Evolutionary conservation across 2,329 filamentous ascomycete genomes (phyloP).

Genomic region (Exophiala bonariae): DNA sequence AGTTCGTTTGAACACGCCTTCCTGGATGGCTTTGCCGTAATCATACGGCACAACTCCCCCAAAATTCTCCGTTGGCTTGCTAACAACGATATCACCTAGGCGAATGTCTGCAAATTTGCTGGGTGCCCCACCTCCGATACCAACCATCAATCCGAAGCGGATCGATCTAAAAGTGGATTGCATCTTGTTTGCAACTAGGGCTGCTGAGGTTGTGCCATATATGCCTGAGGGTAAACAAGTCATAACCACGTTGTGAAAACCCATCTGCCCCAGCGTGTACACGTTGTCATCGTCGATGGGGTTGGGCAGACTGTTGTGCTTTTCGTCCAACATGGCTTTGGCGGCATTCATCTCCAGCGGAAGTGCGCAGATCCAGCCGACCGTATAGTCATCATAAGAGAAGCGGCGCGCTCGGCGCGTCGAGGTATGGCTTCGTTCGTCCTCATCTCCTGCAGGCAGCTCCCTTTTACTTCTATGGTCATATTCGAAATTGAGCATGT

Average conservation of each 20-base stretch:
- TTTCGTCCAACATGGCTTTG: constrained; percentile 28
- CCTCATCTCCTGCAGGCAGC: no score
- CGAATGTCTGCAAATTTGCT: no score
- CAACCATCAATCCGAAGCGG: constrained; percentile 29
- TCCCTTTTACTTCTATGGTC: no score
- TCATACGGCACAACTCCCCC: no score
- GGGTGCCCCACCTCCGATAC: constrained; percentile 31
- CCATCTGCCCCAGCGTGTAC: constrained; percentile 24
- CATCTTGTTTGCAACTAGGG: constrained; percentile 23
- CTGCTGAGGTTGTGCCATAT: constrained; percentile 24
- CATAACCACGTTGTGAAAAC: constrained; percentile 26
- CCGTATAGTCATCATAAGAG: constrained; percentile 23
- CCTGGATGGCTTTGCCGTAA: no score
- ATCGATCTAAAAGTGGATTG: constrained; percentile 23
- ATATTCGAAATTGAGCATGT: no score
- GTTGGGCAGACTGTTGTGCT: constrained; percentile 15
- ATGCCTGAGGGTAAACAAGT: constrained; percentile 19
- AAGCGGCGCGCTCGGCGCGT: no score
- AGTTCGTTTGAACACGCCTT: no score
- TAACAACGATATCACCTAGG: no score
- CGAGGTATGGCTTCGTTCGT: no score
- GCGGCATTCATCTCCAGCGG: constrained; percentile 30
- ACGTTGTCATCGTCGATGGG: constrained; percentile 3
- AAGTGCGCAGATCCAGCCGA: constrained; percentile 33
- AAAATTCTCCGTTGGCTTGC: no score